These are phyloP conservation scores for Polytolypa hystricis DNA, from an alignment of 2,329 filamentous ascomycete genomes.

Conservation along the genomic window DNA sequence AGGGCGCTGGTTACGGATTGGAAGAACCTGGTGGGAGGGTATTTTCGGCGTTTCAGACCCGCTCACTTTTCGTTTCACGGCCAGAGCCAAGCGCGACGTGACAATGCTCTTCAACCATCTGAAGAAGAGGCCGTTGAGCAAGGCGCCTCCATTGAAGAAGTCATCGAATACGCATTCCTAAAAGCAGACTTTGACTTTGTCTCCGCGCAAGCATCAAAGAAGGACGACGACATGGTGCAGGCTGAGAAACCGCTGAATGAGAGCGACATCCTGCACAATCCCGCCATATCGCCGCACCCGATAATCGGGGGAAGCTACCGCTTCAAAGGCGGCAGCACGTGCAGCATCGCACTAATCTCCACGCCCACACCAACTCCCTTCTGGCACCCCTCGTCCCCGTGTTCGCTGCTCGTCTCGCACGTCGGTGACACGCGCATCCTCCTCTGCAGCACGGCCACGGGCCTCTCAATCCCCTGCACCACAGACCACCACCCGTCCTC, in stretches of 20 bases:
- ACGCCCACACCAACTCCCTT: conserved; percentile 86
- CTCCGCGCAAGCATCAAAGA: conserved; percentile 72
- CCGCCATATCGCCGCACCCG: conserved; percentile 34
- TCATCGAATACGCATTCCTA: conserved; percentile 85
- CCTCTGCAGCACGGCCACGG: conserved; percentile 76
- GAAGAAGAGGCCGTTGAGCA: conserved; percentile 15
- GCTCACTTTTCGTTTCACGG: conserved; percentile 54
- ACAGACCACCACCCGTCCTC: conserved; percentile 88
- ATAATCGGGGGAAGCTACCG: conserved; percentile 62
- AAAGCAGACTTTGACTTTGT: conserved; percentile 93
- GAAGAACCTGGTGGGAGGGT: conserved; percentile 78
- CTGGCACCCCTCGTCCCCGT: conserved; percentile 82
- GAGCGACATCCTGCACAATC: conserved; percentile 67
- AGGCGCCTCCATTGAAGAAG: conserved; percentile 35
- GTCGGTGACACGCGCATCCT: conserved; percentile 89
- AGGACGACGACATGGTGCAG: conserved; percentile 55
- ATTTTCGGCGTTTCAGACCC: conserved; percentile 84
- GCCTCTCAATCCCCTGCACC: conserved; percentile 68
- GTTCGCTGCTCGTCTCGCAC: conserved; percentile 75
- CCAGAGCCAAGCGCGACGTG: conserved; percentile 21
- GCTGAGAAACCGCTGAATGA: conserved; percentile 72
- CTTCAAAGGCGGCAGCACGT: conserved; percentile 90
- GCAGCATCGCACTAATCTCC: conserved; percentile 78
- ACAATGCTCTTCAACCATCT: conserved; percentile 18
- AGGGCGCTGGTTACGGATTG: conserved; percentile 62